Evolutionary conservation across 306 rosid genomes (phyloP).

Genomic region (Casuarina glauca): DNA sequence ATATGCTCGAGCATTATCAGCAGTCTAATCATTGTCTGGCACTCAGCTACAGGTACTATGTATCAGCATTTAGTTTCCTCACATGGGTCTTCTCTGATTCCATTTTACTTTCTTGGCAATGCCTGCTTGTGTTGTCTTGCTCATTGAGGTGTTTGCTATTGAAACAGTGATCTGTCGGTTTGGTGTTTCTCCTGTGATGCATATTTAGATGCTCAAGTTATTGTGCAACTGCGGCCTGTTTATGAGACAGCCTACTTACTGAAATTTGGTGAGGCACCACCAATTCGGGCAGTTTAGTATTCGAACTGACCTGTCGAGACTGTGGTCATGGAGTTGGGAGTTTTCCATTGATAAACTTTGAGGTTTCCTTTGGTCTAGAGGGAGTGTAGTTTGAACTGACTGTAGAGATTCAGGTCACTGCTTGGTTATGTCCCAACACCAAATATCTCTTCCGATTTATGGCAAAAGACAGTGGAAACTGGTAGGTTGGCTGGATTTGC

Average conservation of each 20-base stretch:
- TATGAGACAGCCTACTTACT: slow-evolving; percentile 57
- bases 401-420: not conserved
- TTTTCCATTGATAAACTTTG: not conserved
- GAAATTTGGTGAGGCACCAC: slow-evolving; percentile 70
- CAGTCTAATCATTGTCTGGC: slow-evolving; percentile 52
- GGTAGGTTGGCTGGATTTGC: not conserved
- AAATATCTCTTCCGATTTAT: not conserved
- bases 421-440: not conserved
- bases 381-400: slow-evolving; percentile 28
- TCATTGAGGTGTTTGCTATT: not conserved
- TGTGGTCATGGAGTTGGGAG: not conserved
- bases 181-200: slow-evolving; percentile 93
- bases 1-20: slow-evolving; percentile 70
- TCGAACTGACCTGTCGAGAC: slow-evolving; percentile 18
- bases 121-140: not conserved
- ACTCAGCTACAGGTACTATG: slow-evolving; percentile 70
- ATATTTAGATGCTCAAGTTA: slow-evolving; percentile 75
- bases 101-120: not conserved
- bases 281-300: slow-evolving; percentile 28
- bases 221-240: slow-evolving; percentile 60
- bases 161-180: slow-evolving; percentile 69
- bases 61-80: not conserved
- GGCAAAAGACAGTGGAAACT: too few species aligned
- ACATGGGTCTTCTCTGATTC: not conserved
- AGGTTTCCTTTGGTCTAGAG: slow-evolving; percentile 12